phyloP scores from a whole-genome alignment of 148 eudicot species.

The Hydrangea macrophylla region DNA sequence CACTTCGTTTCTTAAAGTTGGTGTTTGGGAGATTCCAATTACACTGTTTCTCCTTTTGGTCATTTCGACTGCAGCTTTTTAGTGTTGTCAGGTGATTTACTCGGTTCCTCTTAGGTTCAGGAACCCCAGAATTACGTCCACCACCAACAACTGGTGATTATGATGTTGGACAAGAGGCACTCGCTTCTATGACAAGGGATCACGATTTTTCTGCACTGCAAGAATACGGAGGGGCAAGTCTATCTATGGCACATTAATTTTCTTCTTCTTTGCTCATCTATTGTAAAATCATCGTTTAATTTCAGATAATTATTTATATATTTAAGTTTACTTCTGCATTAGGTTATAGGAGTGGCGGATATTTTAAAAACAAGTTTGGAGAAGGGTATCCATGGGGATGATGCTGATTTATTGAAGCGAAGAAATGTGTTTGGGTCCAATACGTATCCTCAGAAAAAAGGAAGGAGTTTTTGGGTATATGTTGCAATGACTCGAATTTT shows the following conservation, averaged over 20 bases:
- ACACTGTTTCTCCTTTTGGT: background rate
- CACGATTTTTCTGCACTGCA: conserved; percentile 61
- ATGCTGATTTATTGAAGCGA: conserved; percentile 50
- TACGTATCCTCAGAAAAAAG: conserved; percentile 87
- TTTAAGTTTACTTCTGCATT: conserved; percentile 3
- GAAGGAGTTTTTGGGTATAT: conserved; percentile 73
- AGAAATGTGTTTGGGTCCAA: conserved; percentile 74
- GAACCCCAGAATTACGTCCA: conserved; percentile 30
- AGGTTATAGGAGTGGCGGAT: conserved; percentile 64
- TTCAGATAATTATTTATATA: background rate
- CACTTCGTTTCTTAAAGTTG: background rate
- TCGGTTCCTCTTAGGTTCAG: conserved; percentile 19
- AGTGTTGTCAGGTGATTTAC: background rate
- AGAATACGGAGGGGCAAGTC: conserved; percentile 72
- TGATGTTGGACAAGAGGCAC: conserved; percentile 52
- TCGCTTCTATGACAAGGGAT: conserved; percentile 63
- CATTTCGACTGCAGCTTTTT: background rate
- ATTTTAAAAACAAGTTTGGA: conserved; percentile 54
- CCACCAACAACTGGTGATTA: conserved; percentile 41
- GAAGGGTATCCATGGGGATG: conserved; percentile 66
- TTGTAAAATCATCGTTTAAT: background rate
- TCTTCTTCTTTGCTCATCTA: background rate
- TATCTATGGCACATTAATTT: background rate
- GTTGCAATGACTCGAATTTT: background rate
- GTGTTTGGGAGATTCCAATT: background rate